phyloP scores from a whole-genome alignment of 129 eudicot genomes.

The Escallonia herrerae region DNA sequence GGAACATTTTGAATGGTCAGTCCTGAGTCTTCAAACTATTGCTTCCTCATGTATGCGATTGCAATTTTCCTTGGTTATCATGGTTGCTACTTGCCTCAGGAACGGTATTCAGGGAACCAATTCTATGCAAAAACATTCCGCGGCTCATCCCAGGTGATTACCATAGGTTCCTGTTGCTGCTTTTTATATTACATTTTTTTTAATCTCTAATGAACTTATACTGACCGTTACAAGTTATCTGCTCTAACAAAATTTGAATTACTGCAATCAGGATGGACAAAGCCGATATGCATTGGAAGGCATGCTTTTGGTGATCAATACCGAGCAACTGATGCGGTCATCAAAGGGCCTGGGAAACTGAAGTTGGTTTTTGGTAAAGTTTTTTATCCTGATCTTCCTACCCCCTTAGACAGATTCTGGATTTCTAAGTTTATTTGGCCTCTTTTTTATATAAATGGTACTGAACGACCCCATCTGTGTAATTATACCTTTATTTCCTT shows the following conservation, averaged over 20 bases:
- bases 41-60: neutral
- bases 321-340: slow-evolving; percentile 80
- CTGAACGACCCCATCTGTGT: neutral
- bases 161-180: too few relatives aligned
- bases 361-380: slow-evolving; percentile 69
- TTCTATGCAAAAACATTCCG: slow-evolving; percentile 70
- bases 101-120: slow-evolving; percentile 73
- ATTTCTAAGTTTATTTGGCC: neutral
- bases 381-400: neutral
- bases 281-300: slow-evolving; percentile 96
- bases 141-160: slow-evolving; percentile 43
- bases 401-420: neutral
- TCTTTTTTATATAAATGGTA: neutral
- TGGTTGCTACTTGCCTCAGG: slow-evolving; percentile 21
- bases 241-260: neutral
- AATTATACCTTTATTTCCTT: neutral
- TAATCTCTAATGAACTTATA: too few relatives aligned
- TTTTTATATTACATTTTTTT: too few relatives aligned
- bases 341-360: slow-evolving; percentile 88
- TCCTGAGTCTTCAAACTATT: neutral
- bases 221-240: neutral
- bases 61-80: neutral
- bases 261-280: slow-evolving; percentile 66
- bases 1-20: slow-evolving; percentile 62
- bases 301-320: slow-evolving; percentile 99